Evolutionary conservation across 2,329 filamentous ascomycete genomes (phyloP), one percentile per base, ranked within the genome.

Genomic region (Trichoderma guizhouense): DNA sequence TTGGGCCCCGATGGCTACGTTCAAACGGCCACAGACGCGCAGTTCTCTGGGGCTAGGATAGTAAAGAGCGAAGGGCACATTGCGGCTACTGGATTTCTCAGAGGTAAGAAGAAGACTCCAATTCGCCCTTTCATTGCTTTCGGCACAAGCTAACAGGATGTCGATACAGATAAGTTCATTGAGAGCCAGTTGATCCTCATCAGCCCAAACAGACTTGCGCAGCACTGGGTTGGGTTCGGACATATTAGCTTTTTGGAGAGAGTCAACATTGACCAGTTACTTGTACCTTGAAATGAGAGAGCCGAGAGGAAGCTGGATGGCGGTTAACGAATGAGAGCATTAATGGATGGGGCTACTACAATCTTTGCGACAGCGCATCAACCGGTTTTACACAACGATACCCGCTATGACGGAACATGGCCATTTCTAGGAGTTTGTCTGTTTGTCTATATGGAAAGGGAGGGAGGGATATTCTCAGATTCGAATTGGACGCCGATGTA

Each of bases 21-120:
- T 1, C 84, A 90, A 0, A 83, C 89, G 1, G 89, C 91, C 1
- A 83, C 88, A 1, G 91, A 94, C 72, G 82, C 87, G 1, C 88
- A 89, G 2, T 97, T 97, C 80, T 81, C 83, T n/a, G 93, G 93
- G 0, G 90, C 90, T 1, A 86, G 92, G 64, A 87, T 95, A 0
- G 93, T 97, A 1, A 87, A 84, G 74, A 92, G 92, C 77, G 86
- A 85, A 71, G 94, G 94, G 0, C 95, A 97, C 80, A 89, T 97
- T 74, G 95, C 95, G 2, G 86, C 86, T 1, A 85, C 86, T 12
- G 92, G 91, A 1, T 98, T 96, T 78, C 79, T 84, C 55, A 84
- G 91, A 76, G 92, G 94, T 96, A 79, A 84, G 91, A 74, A 9
- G 5, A 32, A 63, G 15, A 34, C 7, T 8, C 9, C 14, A 21